These are phyloP conservation scores for Cephalotrichum gorgonifer DNA, from an alignment of 2,329 filamentous ascomycete genomes.

Conservation along the genomic window DNA sequence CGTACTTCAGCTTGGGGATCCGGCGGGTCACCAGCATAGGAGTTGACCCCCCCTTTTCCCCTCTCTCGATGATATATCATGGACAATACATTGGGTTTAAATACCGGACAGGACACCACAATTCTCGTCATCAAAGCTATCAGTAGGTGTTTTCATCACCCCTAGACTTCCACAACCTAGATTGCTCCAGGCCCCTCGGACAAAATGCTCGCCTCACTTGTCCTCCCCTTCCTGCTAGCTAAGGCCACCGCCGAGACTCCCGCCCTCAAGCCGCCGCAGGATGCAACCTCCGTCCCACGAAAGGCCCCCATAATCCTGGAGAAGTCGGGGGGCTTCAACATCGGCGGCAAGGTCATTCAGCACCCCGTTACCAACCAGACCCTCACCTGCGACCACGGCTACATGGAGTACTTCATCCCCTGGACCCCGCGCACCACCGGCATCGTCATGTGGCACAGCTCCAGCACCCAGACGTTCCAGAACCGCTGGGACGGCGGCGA, in stretches of 20 bases:
- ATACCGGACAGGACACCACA: background rate
- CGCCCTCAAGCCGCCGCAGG: background rate
- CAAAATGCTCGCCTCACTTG: background rate
- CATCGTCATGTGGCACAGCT: constrained; percentile 27
- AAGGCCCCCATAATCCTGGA: constrained; percentile 14
- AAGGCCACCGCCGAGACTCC: background rate
- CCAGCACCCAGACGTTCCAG: constrained; percentile 24
- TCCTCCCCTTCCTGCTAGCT: background rate
- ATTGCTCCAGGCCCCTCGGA: background rate
- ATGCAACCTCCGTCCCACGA: no score
- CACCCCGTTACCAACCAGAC: constrained; percentile 17
- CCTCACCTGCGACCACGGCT: constrained; percentile 26
- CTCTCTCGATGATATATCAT: no score
- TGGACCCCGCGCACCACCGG: constrained; percentile 19
- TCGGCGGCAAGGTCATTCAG: constrained; percentile 18
- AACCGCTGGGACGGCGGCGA: constrained; percentile 27
- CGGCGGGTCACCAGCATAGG: no score
- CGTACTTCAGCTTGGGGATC: no score
- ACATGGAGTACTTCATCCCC: constrained; percentile 26
- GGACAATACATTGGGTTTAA: background rate
- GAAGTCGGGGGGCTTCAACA: constrained; percentile 21
- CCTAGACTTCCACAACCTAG: background rate
- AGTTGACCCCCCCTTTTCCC: no score
- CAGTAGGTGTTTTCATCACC: background rate
- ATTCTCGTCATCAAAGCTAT: background rate